phyloP scores from a whole-genome alignment of 768 basidiomycete species.

The Piloderma croceum region DNA sequence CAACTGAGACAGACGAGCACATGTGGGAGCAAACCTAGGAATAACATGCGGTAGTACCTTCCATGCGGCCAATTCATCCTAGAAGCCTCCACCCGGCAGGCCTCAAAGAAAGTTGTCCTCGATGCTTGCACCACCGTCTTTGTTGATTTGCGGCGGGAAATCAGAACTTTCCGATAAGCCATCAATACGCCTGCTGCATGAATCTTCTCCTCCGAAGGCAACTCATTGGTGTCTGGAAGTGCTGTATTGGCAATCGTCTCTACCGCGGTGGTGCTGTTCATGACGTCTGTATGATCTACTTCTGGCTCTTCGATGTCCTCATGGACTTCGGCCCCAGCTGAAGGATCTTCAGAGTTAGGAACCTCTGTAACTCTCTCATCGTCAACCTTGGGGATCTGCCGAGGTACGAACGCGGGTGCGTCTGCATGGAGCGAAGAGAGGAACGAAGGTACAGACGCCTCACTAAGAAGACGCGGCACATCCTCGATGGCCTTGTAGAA shows the following conservation, averaged over 20 bases:
- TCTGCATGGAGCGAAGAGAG: constrained; percentile 12
- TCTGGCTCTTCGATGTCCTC: constrained; percentile 10
- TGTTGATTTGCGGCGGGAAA: constrained; percentile 6
- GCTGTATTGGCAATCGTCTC: no score
- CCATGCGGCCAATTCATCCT: no score
- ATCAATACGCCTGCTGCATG: neutral
- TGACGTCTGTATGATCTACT: constrained; percentile 4
- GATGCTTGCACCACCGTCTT: constrained; percentile 14
- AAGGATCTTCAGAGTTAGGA: constrained; percentile 4
- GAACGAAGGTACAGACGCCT: constrained; percentile 7
- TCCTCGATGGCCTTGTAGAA: constrained; percentile 25
- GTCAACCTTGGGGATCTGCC: constrained; percentile 2
- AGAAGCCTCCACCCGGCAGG: neutral
- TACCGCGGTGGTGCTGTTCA: no score
- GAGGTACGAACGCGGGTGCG: constrained; percentile 16
- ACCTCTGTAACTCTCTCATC: constrained; percentile 2
- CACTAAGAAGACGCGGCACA: constrained; percentile 25
- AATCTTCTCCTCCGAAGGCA: neutral
- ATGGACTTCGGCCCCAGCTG: constrained; percentile 8
- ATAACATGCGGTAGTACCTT: no score
- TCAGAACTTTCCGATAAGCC: neutral
- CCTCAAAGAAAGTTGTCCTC: no score
- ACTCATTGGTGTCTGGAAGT: neutral
- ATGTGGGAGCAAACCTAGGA: neutral
- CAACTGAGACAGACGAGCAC: neutral